A percentile compares a stretch with the other conserved stretches of the same genome.
phyloP scores from a whole-genome alignment of 805 yeast species.

The Sugiyamaella qingdaonensis region DNA sequence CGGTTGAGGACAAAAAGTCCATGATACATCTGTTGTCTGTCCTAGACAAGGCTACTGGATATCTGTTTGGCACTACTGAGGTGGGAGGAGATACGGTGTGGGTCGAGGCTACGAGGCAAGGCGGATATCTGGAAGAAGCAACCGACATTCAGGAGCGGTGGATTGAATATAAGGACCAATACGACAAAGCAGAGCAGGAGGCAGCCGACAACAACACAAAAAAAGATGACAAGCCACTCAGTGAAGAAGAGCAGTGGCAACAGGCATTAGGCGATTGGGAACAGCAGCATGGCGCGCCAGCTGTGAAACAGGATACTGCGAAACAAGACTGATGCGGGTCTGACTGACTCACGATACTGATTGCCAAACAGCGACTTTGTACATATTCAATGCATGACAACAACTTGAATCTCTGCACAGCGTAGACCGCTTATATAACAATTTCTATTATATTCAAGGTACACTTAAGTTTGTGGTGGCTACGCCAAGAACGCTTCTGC shows the following conservation, averaged over 20 bases:
- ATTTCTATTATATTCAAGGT: too few relatives aligned
- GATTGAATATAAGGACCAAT: conserved; percentile 77
- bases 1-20: conserved; percentile 86
- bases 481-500: conserved; percentile 20
- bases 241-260: conserved; percentile 67
- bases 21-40: conserved; percentile 78
- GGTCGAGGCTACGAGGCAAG: conserved; percentile 92
- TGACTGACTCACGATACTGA: too few relatives aligned
- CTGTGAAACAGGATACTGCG: background rate
- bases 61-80: conserved; percentile 87
- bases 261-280: conserved; percentile 59
- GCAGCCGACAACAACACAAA: conserved; percentile 31
- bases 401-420: too few relatives aligned
- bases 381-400: too few relatives aligned
- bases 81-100: conserved; percentile 96
- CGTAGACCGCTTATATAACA: too few relatives aligned
- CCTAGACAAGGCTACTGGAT: conserved; percentile 91
- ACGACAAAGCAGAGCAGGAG: conserved; percentile 61
- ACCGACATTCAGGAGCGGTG: conserved; percentile 91
- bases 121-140: conserved; percentile 43
- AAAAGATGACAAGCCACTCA: conserved; percentile 18
- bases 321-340: too few relatives aligned
- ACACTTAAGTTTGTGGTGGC: background rate
- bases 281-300: conserved; percentile 29
- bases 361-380: too few relatives aligned